Conservation (phyloP, 2,329 filamentous ascomycete genomes). For the Paramyrothecium roridum region DNA sequence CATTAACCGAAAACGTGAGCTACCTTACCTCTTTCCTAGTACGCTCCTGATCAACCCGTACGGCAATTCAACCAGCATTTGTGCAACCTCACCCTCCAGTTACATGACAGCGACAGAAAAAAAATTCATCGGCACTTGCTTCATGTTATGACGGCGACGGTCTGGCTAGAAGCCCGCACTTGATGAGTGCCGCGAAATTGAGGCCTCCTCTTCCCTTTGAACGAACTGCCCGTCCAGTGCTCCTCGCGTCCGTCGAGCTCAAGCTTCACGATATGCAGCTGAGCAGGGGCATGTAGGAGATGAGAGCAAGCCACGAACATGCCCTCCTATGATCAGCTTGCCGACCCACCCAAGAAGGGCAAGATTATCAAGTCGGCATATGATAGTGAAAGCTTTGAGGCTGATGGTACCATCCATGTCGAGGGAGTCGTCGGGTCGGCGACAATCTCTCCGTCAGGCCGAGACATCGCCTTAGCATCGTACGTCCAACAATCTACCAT, state of each 20-base stretch:
- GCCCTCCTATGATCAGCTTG: slow-evolving; percentile 44
- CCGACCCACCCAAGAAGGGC: slow-evolving; percentile 49
- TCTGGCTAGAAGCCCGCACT: too few relatives aligned
- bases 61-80: too few relatives aligned
- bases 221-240: too few relatives aligned
- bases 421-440: slow-evolving; percentile 82
- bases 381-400: slow-evolving; percentile 84
- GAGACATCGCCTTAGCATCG: slow-evolving; percentile 88
- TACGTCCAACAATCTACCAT: slow-evolving; percentile 27
- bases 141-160: too few relatives aligned
- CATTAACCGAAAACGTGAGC: not conserved
- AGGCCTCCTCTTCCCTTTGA: too few relatives aligned
- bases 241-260: not conserved
- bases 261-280: not conserved
- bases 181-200: too few relatives aligned
- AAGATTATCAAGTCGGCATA: slow-evolving; percentile 66
- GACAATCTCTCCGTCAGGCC: slow-evolving; percentile 86
- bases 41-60: not conserved
- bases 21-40: not conserved
- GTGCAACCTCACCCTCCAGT: too few relatives aligned
- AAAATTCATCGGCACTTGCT: too few relatives aligned
- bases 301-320: slow-evolving; percentile 28
- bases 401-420: slow-evolving; percentile 80
- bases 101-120: too few relatives aligned
- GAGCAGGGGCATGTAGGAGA: not conserved